Evolutionary conservation across 2,329 filamentous ascomycete genomes (phyloP).

Genomic region (Trichoderma pleuroti): DNA sequence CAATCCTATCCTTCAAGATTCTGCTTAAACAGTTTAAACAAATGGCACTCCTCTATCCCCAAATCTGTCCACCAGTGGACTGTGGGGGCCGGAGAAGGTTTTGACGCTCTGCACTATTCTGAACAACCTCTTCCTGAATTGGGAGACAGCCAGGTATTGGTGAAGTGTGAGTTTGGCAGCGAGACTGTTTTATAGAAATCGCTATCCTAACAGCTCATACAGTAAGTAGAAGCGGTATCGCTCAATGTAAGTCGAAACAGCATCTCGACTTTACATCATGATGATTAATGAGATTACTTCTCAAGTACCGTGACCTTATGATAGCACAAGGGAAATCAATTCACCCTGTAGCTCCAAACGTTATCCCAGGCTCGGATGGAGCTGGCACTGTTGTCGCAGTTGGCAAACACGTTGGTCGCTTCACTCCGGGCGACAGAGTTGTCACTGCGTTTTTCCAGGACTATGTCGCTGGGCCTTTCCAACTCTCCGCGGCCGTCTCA

Average conservation of each 20-base stretch:
- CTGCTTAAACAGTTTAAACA: background rate
- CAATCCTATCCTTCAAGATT: background rate
- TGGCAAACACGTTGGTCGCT: slow-evolving; percentile 2
- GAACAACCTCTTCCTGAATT: slow-evolving; percentile 1
- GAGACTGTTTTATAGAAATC: background rate
- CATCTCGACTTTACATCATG: too few relatives aligned
- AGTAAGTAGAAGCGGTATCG: slow-evolving; percentile 6
- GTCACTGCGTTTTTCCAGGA: background rate
- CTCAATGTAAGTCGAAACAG: background rate
- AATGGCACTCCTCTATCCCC: background rate
- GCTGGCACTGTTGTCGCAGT: background rate
- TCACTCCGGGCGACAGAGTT: slow-evolving; percentile 7
- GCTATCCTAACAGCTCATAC: background rate
- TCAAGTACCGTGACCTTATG: slow-evolving; percentile 1
- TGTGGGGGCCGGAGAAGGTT: background rate
- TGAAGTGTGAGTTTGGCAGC: background rate
- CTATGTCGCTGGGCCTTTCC: background rate
- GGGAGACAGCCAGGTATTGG: slow-evolving; percentile 2
- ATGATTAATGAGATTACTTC: background rate
- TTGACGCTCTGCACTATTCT: background rate
- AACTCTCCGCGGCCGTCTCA: background rate
- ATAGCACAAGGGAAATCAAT: background rate
- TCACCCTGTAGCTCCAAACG: background rate
- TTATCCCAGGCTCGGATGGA: background rate
- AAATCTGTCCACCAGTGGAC: background rate